These are phyloP conservation scores for Suhomyces faveliae DNA, from an alignment of 805 yeast genomes.

Conservation along the genomic window DNA sequence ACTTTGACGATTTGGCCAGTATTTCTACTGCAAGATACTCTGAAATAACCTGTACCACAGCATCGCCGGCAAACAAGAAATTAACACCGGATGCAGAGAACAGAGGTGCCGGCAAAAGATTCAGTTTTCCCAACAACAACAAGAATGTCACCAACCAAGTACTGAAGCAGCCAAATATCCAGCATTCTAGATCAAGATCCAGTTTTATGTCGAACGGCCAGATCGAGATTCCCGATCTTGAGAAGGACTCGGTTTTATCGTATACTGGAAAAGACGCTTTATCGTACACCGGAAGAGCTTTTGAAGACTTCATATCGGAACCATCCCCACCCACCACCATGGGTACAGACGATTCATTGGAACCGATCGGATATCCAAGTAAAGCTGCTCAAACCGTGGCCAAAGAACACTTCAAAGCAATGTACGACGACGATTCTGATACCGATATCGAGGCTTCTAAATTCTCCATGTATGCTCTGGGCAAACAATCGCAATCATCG, in stretches of 20 bases:
- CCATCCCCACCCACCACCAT: neutral
- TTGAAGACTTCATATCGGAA: constrained; percentile 26
- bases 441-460: constrained; percentile 30
- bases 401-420: constrained; percentile 24
- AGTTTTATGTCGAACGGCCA: constrained; percentile 26
- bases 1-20: constrained; percentile 10
- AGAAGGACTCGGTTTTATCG: constrained; percentile 11
- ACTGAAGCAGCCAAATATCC: neutral
- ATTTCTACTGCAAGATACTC: constrained; percentile 12
- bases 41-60: constrained; percentile 9
- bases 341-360: constrained; percentile 15
- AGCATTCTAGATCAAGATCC: constrained; percentile 8
- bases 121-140: constrained; percentile 37
- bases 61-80: neutral
- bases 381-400: constrained; percentile 28
- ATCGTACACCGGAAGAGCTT: constrained; percentile 23
- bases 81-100: constrained; percentile 24
- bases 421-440: constrained; percentile 24
- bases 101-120: constrained; percentile 34
- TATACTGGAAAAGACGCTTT: constrained; percentile 19
- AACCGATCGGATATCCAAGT: constrained; percentile 39
- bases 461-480: constrained; percentile 16
- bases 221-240: constrained; percentile 42
- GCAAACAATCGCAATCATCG: constrained; percentile 19
- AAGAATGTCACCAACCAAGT: constrained; percentile 32